Evolutionary conservation across 371 early-diverging fungal species (phyloP).

Genomic region (Syncephalastrum sp.): DNA sequence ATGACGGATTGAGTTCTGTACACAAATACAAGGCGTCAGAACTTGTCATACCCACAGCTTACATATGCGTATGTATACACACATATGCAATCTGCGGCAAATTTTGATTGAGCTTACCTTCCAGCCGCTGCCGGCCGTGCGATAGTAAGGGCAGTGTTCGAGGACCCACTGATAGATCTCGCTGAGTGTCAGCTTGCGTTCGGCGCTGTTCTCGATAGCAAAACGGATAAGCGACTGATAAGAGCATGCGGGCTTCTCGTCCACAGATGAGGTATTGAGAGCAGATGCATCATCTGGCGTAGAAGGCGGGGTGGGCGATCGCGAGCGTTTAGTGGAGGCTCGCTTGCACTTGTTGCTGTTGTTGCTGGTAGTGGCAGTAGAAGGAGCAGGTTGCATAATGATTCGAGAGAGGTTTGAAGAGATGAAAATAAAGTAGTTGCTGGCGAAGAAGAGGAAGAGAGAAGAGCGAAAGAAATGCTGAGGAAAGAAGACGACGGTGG

Average conservation of each 20-base stretch:
- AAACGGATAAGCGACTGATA: slow-evolving; percentile 86
- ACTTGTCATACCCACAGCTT: not conserved
- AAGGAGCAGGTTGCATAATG: slow-evolving; percentile 7
- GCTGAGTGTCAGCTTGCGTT: slow-evolving; percentile 73
- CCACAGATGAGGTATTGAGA: not conserved
- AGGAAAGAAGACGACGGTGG: too few species aligned
- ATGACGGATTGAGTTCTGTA: slow-evolving; percentile 96
- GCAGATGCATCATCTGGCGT: slow-evolving; percentile 4
- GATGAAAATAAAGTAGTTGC: too few species aligned
- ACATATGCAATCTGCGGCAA: not conserved
- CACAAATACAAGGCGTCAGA: slow-evolving; percentile 7
- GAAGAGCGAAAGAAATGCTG: too few species aligned
- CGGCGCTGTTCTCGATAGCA: slow-evolving; percentile 73
- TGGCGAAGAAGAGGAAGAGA: slow-evolving; percentile 5
- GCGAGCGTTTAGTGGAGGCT: slow-evolving; percentile 1
- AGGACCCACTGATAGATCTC: slow-evolving; percentile 89
- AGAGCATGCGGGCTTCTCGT: slow-evolving; percentile 75
- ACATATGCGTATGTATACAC: not conserved
- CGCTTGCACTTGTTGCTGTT: slow-evolving; percentile 14
- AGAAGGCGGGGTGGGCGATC: slow-evolving; percentile 2
- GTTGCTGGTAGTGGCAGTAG: slow-evolving; percentile 7
- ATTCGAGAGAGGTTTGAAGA: too few species aligned
- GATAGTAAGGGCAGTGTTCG: slow-evolving; percentile 72
- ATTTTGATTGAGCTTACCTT: slow-evolving; percentile 46
- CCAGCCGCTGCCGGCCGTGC: slow-evolving; percentile 73